Evolutionary conservation across 164 flowering plant genomes (phyloP), one percentile per base, ranked within the genome.

Genomic region (Santalum album): DNA sequence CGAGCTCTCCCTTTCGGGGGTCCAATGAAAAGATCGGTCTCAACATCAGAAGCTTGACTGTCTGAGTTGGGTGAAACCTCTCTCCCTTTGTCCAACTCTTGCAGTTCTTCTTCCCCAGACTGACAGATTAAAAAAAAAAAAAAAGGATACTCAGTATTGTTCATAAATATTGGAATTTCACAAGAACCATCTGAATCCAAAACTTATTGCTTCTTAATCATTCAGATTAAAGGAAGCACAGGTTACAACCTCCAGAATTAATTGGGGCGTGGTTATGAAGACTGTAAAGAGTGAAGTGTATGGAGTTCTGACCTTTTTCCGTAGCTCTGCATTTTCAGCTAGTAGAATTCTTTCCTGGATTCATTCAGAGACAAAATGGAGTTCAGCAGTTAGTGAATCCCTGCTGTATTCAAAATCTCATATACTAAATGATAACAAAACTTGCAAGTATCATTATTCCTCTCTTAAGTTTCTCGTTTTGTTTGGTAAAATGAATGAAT

Each of bases 1-100:
- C 34, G 34, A 29, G 51, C 25, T 68, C 78, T 68, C 34, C 54
- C 58, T 53, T 73, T 70, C 3, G 91, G 87, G 25, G 56, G 74
- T 25, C 91, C 91, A 21, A 87, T 87, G 70, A 79, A 81, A 65
- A 87, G 55, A 7, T 76, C 89, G 0, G 96, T 87, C 69, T 80
- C 89, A 63, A 87, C 95, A 16, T 86, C 95, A 1, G 76, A 79
- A 53, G 35, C 64, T 54, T 69, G 79, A 47, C 70, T 67, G 26
- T 76, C 87, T 16, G 61, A 58, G 17, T 23, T 11, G 5, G 54
- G 57, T n/a, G 23, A 12, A 1, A 0, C 43, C 25, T 55, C 63
- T 32, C 57, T 54, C 40, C 47, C 42, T 29, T 58, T 57, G 1
- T n/a, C 46, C 27, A 67, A 38, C 65, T 25, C 60, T 59, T 39